These are phyloP conservation scores for Colletotrichum aenigma DNA, from an alignment of 2,329 filamentous ascomycete genomes.

Conservation along the genomic window DNA sequence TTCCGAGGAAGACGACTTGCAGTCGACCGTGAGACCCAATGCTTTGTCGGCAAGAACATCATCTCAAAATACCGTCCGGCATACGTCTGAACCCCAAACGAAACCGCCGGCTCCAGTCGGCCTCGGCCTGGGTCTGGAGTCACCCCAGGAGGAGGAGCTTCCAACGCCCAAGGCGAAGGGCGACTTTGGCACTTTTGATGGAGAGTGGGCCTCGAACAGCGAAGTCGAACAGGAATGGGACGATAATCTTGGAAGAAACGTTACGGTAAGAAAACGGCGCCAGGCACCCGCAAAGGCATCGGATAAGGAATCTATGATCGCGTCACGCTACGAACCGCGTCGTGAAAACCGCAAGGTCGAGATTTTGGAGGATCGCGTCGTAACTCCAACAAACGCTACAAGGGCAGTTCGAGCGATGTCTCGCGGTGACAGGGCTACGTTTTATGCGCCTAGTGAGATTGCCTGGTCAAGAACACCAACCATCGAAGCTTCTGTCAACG, in stretches of 20 bases:
- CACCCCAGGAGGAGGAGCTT: slow-evolving; percentile 32
- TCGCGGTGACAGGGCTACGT: slow-evolving; percentile 45
- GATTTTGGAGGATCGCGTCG: slow-evolving; percentile 50
- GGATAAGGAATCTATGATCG: not conserved
- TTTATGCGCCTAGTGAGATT: slow-evolving; percentile 39
- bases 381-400: slow-evolving; percentile 56
- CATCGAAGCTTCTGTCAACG: slow-evolving; percentile 43
- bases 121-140: slow-evolving; percentile 16
- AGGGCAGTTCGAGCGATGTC: slow-evolving; percentile 52
- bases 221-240: slow-evolving; percentile 62
- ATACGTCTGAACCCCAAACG: slow-evolving; percentile 32
- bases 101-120: slow-evolving; percentile 7
- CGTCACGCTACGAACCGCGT: slow-evolving; percentile 13
- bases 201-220: slow-evolving; percentile 56
- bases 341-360: slow-evolving; percentile 35
- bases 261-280: slow-evolving; percentile 54
- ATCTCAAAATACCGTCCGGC: slow-evolving; percentile 50
- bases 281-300: slow-evolving; percentile 17
- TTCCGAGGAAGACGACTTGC: slow-evolving; percentile 62
- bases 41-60: slow-evolving; percentile 41
- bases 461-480: slow-evolving; percentile 33
- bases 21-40: slow-evolving; percentile 42
- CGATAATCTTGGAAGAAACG: slow-evolving; percentile 56
- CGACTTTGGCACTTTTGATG: slow-evolving; percentile 62
- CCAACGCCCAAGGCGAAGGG: slow-evolving; percentile 47